These are phyloP conservation scores for Massariosphaeria phaeospora DNA, from an alignment of 495 filamentous ascomycete genomes.

Conservation along the genomic window DNA sequence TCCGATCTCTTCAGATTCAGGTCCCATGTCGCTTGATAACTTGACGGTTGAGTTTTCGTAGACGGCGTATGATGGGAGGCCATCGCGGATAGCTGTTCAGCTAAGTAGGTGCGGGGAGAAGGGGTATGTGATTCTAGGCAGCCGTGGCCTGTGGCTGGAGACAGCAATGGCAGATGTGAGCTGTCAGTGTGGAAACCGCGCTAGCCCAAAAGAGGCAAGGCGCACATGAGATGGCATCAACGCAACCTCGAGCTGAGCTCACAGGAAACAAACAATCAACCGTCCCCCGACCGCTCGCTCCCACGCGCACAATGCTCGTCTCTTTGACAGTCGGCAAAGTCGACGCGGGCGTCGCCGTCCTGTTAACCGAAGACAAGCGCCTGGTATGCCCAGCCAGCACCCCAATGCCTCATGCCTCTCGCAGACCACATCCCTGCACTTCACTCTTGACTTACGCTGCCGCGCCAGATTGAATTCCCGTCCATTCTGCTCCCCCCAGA, in stretches of 20 bases:
- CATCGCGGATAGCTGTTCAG: no score
- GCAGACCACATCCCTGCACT: slow-evolving; percentile 21
- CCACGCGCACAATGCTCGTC: slow-evolving; percentile 66
- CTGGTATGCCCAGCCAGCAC: slow-evolving; percentile 55
- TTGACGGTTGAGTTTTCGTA: no score
- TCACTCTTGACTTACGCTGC: neutral
- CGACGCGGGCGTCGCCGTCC: slow-evolving; percentile 94
- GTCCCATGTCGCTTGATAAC: no score
- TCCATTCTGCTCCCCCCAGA: slow-evolving; percentile 93
- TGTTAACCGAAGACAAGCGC: slow-evolving; percentile 94
- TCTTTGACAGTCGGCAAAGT: slow-evolving; percentile 99
- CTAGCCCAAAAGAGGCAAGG: no score
- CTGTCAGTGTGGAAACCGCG: no score
- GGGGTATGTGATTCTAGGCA: no score
- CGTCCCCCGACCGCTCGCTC: neutral
- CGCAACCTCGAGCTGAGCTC: neutral
- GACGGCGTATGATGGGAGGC: no score
- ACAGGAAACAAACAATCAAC: neutral
- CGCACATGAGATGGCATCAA: no score
- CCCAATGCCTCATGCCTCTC: slow-evolving; percentile 3
- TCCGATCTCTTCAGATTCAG: no score
- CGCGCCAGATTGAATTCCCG: slow-evolving; percentile 95
- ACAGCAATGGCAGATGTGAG: no score
- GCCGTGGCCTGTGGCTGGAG: no score
- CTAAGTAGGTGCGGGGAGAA: no score